phyloP scores from a whole-genome alignment of 306 rosid species.

The Vigna trinervia region DNA sequence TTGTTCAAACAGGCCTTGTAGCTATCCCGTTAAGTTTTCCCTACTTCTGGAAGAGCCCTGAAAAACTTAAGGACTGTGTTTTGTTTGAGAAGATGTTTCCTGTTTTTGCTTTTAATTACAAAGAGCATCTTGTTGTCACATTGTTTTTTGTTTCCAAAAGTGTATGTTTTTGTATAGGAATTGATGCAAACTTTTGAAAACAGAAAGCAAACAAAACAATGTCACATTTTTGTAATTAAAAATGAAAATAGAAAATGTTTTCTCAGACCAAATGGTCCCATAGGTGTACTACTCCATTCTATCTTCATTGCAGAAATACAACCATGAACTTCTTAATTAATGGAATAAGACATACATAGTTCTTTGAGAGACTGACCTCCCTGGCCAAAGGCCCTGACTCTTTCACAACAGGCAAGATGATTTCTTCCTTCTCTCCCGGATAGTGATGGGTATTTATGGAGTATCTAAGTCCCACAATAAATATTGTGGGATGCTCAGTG shows the following conservation, averaged over 20 bases:
- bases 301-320: background rate
- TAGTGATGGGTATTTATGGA: too few relatives aligned
- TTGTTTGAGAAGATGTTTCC: background rate
- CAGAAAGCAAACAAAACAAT: background rate
- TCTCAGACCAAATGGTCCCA: background rate
- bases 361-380: background rate
- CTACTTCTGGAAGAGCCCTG: background rate
- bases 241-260: background rate
- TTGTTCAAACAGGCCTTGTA: background rate
- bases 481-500: too few relatives aligned
- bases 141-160: background rate
- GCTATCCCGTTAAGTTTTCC: background rate
- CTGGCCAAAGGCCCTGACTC: background rate
- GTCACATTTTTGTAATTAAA: background rate
- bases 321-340: background rate
- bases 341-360: background rate
- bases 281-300: conserved; percentile 7
- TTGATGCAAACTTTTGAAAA: background rate
- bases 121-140: background rate
- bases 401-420: background rate
- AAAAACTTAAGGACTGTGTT: background rate
- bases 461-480: too few relatives aligned
- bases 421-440: background rate
- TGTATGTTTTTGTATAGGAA: background rate
- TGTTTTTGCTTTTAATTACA: background rate